These are phyloP conservation scores for Chaetomium fimeti DNA, from an alignment of 495 filamentous ascomycete species.

Conservation along the genomic window DNA sequence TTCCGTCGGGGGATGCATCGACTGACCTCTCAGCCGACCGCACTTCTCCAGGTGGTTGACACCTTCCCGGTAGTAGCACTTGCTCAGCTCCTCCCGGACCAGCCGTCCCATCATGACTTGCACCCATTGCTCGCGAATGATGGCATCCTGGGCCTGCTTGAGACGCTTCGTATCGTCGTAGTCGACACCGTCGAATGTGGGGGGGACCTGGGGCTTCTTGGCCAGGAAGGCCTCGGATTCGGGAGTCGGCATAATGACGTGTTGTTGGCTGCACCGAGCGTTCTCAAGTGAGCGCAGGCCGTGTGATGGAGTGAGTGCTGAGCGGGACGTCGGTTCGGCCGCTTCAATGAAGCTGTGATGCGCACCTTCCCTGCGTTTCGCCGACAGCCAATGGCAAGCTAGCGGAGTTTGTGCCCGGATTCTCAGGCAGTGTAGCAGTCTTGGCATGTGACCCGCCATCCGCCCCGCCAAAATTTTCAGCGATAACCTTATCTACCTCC, in stretches of 20 bases:
- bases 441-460: too few species aligned
- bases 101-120: constrained; percentile 94
- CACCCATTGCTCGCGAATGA: constrained; percentile 97
- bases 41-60: constrained; percentile 99
- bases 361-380: neutral
- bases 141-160: constrained; percentile 90
- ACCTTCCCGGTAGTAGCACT: constrained; percentile 92
- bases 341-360: constrained; percentile 22
- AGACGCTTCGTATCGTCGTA: constrained; percentile 86
- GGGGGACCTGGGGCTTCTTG: constrained; percentile 89
- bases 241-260: constrained; percentile 68
- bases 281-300: constrained; percentile 7
- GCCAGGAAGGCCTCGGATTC: constrained; percentile 90
- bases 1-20: neutral
- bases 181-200: constrained; percentile 96
- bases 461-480: too few species aligned
- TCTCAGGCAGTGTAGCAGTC: too few species aligned
- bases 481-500: neutral
- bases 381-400: constrained; percentile 17
- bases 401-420: too few species aligned
- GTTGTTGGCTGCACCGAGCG: constrained; percentile 13
- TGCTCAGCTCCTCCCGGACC: constrained; percentile 88
- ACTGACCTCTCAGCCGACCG: constrained; percentile 82
- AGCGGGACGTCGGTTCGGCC: constrained; percentile 18
- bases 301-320: constrained; percentile 12